These are phyloP conservation scores for Fusarium nisikadoi DNA, from an alignment of 2,329 filamentous ascomycete genomes.

Conservation along the genomic window DNA sequence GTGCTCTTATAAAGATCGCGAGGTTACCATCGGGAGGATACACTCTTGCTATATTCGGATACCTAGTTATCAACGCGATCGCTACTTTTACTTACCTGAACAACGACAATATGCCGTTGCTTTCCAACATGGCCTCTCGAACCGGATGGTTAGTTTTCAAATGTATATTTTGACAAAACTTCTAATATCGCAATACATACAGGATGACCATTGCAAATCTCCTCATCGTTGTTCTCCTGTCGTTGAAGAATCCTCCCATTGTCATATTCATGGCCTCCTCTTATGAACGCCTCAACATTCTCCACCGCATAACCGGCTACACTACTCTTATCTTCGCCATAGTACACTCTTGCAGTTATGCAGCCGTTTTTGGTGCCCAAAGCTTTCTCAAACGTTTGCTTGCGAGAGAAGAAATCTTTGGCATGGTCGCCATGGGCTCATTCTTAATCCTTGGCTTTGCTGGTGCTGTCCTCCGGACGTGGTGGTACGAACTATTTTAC, in stretches of 20 bases:
- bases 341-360: slow-evolving; percentile 59
- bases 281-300: slow-evolving; percentile 67
- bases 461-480: slow-evolving; percentile 55
- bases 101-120: slow-evolving; percentile 43
- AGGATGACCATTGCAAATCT: slow-evolving; percentile 60
- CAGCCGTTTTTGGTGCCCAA: slow-evolving; percentile 51
- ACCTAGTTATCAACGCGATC: slow-evolving; percentile 49
- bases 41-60: slow-evolving; percentile 43
- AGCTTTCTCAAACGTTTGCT: slow-evolving; percentile 48
- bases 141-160: slow-evolving; percentile 51
- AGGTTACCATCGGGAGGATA: slow-evolving; percentile 50
- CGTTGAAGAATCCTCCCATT: slow-evolving; percentile 68
- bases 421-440: slow-evolving; percentile 59
- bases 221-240: slow-evolving; percentile 62
- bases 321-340: slow-evolving; percentile 58
- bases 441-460: slow-evolving; percentile 58
- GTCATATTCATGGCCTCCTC: slow-evolving; percentile 64
- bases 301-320: slow-evolving; percentile 66
- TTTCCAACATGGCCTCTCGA: slow-evolving; percentile 52
- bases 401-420: slow-evolving; percentile 55
- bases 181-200: not conserved
- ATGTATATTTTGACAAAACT: not conserved
- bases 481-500: slow-evolving; percentile 68
- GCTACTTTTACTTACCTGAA: slow-evolving; percentile 50
- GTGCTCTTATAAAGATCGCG: slow-evolving; percentile 42